Base-by-base conservation (phyloP, 2,329 filamentous ascomycete species). In the Xylaria sp. region DNA sequence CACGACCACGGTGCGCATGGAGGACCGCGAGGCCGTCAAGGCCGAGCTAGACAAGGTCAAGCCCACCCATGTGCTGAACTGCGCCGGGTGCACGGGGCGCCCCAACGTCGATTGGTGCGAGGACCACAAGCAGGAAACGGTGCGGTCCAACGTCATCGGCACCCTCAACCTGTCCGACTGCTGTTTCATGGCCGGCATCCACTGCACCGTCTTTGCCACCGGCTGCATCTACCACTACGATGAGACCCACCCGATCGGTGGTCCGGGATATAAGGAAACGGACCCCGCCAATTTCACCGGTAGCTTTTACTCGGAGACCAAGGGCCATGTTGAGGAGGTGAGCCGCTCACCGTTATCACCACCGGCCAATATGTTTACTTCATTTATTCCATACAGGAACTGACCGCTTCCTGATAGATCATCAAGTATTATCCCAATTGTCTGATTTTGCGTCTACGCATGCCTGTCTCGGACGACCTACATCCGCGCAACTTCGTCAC, bases 101-200 rank as follows among this genome's bases (percentile, higher is more conserved):
- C 89, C 89, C 71, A 92, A 91, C 72, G 89, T 91, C 77, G 90
- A 91, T 80, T 91, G 89, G 89, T 91, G 90, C 75, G 90, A 92
- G 81, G 88, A 90, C 76, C 86, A 92, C 82, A 90, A 88, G 80
- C 86, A 90, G 79, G 86, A 87, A 65, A 92, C 90, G 7, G 86
- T 91, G 76, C 85, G 89, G 68, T 90, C 87, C 78, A 92, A 92
- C 76, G 89, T 89, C 65, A 86, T 91, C 56, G 90, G 90, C 63
- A 88, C 89, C 44, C 76, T 91, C 72, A 91, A 89, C 77, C 79
- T 92, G 74, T 83, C 88, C 41, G 89, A 91, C 76, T 84, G 82
- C 78, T 91, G 89, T 80, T 87, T 82, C 74, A 80, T 86, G 72
- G 83, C 83, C 66, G 84, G 84, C 72, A 84, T 92, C 63, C 90